phyloP scores from a whole-genome alignment of 2,329 filamentous ascomycete genomes.

The Exophiala calicioides region DNA sequence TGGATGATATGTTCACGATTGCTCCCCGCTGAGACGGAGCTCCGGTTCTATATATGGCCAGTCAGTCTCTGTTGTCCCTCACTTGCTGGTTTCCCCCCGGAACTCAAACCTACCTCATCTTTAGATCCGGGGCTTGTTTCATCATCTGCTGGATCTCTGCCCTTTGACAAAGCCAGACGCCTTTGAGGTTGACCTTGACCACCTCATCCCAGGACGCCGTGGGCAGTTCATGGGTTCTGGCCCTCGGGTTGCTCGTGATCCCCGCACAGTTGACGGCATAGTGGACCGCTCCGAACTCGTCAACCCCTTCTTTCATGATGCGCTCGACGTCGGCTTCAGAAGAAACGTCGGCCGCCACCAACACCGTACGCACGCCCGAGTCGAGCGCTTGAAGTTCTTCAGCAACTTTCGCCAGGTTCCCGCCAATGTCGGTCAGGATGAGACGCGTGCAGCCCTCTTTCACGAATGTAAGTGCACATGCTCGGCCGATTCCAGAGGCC shows the following conservation, averaged over 20 bases:
- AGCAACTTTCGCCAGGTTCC: conserved; percentile 12
- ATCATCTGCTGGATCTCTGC: conserved; percentile 44
- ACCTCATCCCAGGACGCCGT: conserved; percentile 35
- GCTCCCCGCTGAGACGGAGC: conserved; percentile 46
- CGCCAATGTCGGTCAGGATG: conserved; percentile 19
- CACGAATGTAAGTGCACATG: conserved; percentile 20
- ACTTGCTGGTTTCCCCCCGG: too few relatives aligned
- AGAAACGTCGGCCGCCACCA: conserved; percentile 46
- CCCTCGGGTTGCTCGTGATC: conserved; percentile 32
- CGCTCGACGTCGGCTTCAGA: conserved; percentile 55
- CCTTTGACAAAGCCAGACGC: conserved; percentile 59
- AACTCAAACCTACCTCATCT: too few relatives aligned
- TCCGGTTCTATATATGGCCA: conserved; percentile 60
- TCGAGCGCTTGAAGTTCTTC: conserved; percentile 20
- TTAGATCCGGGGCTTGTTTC: conserved; percentile 46
- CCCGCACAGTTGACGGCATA: conserved; percentile 35
- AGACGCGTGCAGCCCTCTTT: conserved; percentile 25
- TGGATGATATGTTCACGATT: conserved; percentile 56
- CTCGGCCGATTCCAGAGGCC: conserved; percentile 26
- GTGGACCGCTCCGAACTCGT: conserved; percentile 51
- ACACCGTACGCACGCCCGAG: conserved; percentile 4
- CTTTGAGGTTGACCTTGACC: conserved; percentile 56
- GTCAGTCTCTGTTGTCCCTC: too few relatives aligned
- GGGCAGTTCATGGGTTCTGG: conserved; percentile 29
- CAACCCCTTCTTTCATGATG: conserved; percentile 56